Percentiles rank a stretch among this genome's conserved stretches.
These are phyloP conservation scores for Beta macrorhiza DNA, from an alignment of 179 eudicot genomes.

Conservation along the genomic window DNA sequence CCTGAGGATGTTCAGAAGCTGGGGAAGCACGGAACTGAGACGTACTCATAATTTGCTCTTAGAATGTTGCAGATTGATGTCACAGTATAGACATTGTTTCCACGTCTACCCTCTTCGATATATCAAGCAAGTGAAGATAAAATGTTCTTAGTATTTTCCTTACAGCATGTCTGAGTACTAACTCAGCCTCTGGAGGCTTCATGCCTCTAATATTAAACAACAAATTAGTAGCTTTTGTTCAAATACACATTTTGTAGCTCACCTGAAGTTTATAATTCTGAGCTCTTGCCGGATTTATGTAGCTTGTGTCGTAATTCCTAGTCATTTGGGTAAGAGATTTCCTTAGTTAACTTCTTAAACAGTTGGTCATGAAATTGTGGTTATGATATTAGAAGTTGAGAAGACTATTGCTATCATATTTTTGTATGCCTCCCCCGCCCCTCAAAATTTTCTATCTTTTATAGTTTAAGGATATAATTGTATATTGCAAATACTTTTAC, in stretches of 20 bases:
- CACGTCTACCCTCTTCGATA: slow-evolving; percentile 7
- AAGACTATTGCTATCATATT: slow-evolving; percentile 8
- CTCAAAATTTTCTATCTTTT: background rate
- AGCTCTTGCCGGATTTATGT: slow-evolving; percentile 28
- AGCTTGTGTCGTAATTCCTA: slow-evolving; percentile 21
- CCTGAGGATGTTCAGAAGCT: slow-evolving; percentile 89
- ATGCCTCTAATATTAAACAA: slow-evolving; percentile 28
- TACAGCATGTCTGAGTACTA: slow-evolving; percentile 15
- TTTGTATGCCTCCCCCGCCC: background rate
- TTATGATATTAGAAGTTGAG: slow-evolving; percentile 14
- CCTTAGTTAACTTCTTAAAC: slow-evolving; percentile 12
- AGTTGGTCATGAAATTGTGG: slow-evolving; percentile 14
- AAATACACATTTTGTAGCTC: slow-evolving; percentile 26
- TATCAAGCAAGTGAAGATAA: slow-evolving; percentile 19
- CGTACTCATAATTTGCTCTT: slow-evolving; percentile 32
- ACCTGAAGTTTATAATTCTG: slow-evolving; percentile 14
- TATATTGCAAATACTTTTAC: too few species aligned
- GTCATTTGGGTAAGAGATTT: slow-evolving; percentile 26
- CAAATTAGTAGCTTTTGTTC: slow-evolving; percentile 25
- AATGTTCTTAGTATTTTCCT: background rate
- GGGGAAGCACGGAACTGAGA: slow-evolving; percentile 69
- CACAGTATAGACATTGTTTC: slow-evolving; percentile 18
- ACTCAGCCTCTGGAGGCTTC: slow-evolving; percentile 23
- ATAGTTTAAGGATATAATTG: background rate
- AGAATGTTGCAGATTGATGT: slow-evolving; percentile 15